A percentile compares a stretch with the other conserved stretches of the same genome.
phyloP scores from a whole-genome alignment of 148 eudicot species.

The Amaranthus hypochondriacus region DNA sequence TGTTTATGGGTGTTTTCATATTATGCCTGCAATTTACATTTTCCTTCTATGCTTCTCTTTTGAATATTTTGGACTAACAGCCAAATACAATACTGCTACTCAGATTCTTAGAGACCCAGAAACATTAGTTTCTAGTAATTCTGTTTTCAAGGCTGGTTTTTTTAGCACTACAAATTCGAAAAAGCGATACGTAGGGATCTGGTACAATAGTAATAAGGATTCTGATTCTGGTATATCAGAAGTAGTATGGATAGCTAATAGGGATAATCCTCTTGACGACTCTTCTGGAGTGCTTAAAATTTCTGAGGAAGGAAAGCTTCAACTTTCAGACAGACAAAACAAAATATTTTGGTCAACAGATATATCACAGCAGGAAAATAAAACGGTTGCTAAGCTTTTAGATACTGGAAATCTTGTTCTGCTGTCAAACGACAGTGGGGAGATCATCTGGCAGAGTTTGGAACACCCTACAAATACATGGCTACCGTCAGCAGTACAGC shows the following conservation, averaged over 20 bases:
- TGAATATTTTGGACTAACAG: conserved; percentile 1
- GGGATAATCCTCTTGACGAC: conserved; percentile 21
- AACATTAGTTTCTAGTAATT: conserved; percentile 23
- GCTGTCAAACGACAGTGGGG: conserved; percentile 7
- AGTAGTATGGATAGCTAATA: conserved; percentile 35
- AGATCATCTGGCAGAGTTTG: conserved; percentile 63
- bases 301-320: conserved; percentile 25
- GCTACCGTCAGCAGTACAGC: conserved; percentile 21
- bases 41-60: neutral
- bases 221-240: conserved; percentile 8
- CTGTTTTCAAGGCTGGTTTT: conserved; percentile 27
- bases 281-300: conserved; percentile 16
- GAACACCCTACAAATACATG: conserved; percentile 56
- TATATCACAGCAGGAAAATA: neutral
- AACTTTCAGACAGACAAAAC: conserved; percentile 27
- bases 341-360: conserved; percentile 45
- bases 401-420: conserved; percentile 53
- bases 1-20: no score
- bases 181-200: conserved; percentile 29
- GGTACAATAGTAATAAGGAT: conserved; percentile 18
- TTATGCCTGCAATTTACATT: no score
- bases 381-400: conserved; percentile 35
- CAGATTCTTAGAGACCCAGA: conserved; percentile 19
- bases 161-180: conserved; percentile 23
- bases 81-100: conserved; percentile 13